Conservation (phyloP, 192 early-diverging fungal genomes). For the Allomyces macrogynus region DNA sequence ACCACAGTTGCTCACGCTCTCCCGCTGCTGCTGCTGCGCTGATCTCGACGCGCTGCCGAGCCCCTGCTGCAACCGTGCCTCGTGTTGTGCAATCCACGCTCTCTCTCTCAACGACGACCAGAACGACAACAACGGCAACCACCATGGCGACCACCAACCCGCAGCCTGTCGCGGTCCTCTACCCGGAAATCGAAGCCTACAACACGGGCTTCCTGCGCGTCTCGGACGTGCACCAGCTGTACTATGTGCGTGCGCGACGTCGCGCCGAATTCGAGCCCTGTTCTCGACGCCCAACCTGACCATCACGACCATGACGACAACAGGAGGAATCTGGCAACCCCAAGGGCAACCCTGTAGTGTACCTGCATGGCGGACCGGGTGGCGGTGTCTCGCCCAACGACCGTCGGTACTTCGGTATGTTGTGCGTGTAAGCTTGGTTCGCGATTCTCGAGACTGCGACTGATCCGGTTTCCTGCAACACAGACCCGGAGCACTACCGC, state of each 20-base stretch:
- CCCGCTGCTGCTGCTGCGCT: no score
- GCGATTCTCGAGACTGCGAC: not conserved
- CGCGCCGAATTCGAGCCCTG: no score
- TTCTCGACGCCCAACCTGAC: no score
- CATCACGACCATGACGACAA: no score
- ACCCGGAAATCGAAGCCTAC: constrained; percentile 27
- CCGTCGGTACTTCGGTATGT: constrained; percentile 15
- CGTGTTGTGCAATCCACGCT: no score
- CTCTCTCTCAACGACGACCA: no score
- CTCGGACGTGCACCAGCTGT: constrained; percentile 29
- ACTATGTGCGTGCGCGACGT: constrained; percentile 14
- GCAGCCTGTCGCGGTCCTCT: constrained; percentile 5
- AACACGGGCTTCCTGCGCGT: constrained; percentile 32
- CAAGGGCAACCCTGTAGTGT: constrained; percentile 26
- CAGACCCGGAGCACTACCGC: constrained; percentile 31
- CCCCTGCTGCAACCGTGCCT: no score
- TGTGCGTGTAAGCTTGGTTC: not conserved
- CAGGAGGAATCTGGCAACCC: constrained; percentile 37
- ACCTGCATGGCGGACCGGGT: constrained; percentile 34
- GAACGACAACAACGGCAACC: no score
- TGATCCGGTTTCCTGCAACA: constrained; percentile 19
- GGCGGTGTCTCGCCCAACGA: constrained; percentile 32
- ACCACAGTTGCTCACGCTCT: no score
- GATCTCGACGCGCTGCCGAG: no score
- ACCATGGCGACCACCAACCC: not conserved